Evolutionary conservation across 768 basidiomycete species (phyloP), one percentile per base, ranked within the genome.

Genomic region (Lactifluus pinguis): DNA sequence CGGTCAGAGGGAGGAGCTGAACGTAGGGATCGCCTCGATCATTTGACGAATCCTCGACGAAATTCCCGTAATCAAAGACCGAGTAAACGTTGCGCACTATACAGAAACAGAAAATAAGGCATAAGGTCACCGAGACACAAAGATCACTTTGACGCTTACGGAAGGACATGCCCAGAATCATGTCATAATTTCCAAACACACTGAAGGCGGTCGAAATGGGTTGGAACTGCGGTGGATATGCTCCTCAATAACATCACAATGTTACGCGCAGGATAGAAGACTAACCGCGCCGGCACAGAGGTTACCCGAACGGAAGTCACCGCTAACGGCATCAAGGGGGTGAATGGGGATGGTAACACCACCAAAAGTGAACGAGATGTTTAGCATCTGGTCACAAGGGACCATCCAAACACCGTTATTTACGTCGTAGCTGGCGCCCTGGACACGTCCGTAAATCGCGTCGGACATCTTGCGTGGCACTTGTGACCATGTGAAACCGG

Each of bases 111-210:
- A 21, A 10, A 38, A 9, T 8, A 52, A 17, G 5, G 25, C 21
- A 61, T 66, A 17, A 65, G 49, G 6, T 25, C 8, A 30, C 34
- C 30, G 44, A 38, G 55, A 13, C 42, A 41, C 36, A 17, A 17
- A 3, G 19, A 34, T 53, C 9, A 32, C 38, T 25, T 25, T 41
- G 41, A 8, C 4, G 72, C 86, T 66, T 72, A 90, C 88, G 59
- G 75, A 91, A 89, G 56, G 79, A 80, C 87, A 89, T 89, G 64
- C 89, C 89, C 52, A 90, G 78, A 66, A 91, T 88, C 77, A 90
- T 84, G 66, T 92, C 89, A 64, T 87, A 92, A 69, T 86, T 79
- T 64, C 87, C 86, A 30, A 87, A 79, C 45, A 89, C 64, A 74
- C 86, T 85, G 73, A 90, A 89, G 5, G 88, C 87, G 4, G 83